Evolutionary conservation across 257 asterid species (phyloP).

Genomic region (Rubia yunnanensis): DNA sequence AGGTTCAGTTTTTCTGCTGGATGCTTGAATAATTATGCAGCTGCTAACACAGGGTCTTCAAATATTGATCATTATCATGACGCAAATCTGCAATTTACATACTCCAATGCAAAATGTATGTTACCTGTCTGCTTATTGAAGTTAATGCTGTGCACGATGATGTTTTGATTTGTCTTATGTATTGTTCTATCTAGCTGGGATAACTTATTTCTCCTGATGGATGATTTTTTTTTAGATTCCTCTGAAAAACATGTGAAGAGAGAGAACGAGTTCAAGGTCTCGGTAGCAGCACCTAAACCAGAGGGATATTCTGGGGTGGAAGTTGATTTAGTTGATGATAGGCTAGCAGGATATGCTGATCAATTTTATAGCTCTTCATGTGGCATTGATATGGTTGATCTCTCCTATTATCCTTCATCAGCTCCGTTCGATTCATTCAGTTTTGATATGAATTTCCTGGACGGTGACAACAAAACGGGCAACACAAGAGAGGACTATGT

Average conservation of each 20-base stretch:
- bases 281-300: slow-evolving; percentile 18
- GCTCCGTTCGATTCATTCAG: slow-evolving; percentile 14
- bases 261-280: slow-evolving; percentile 21
- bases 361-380: slow-evolving; percentile 5
- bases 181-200: slow-evolving; percentile 2
- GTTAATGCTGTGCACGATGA: slow-evolving; percentile 11
- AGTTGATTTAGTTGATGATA: slow-evolving; percentile 21
- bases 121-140: slow-evolving; percentile 13
- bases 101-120: slow-evolving; percentile 27
- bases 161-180: background rate
- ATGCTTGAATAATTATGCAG: slow-evolving; percentile 12
- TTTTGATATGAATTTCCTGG: slow-evolving; percentile 19
- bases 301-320: slow-evolving; percentile 29
- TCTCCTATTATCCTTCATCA: slow-evolving; percentile 15
- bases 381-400: slow-evolving; percentile 16
- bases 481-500: slow-evolving; percentile 19
- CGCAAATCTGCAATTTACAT: slow-evolving; percentile 18
- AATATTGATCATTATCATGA: slow-evolving; percentile 21
- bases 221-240: slow-evolving; percentile 26
- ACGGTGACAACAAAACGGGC: slow-evolving; percentile 15
- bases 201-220: slow-evolving; percentile 1
- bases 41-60: slow-evolving; percentile 23
- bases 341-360: slow-evolving; percentile 25
- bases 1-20: slow-evolving; percentile 25
- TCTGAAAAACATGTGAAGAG: slow-evolving; percentile 20